A percentile compares a stretch with the other conserved stretches of the same genome.
Evolutionary conservation across 768 basidiomycete species (phyloP).

Genomic region (Termitomyces sp.): DNA sequence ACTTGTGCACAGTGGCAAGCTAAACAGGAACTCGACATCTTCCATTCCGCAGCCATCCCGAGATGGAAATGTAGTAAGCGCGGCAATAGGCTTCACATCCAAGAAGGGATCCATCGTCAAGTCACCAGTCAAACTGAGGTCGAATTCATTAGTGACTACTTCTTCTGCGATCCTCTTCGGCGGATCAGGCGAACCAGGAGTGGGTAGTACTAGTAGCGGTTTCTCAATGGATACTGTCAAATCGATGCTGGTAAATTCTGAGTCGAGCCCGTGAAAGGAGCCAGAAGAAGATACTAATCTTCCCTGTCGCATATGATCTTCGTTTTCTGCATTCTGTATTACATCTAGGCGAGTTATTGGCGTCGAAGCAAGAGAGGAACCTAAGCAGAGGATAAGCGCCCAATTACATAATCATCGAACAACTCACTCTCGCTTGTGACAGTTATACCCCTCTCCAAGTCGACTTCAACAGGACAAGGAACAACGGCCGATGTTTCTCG

Average conservation of each 20-base stretch:
- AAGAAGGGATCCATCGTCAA: constrained; percentile 6
- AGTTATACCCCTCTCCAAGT: constrained; percentile 9
- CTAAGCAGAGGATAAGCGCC: constrained; percentile 1
- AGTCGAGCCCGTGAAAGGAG: neutral
- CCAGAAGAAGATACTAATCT: neutral
- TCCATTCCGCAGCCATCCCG: neutral
- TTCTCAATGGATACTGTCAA: constrained; percentile 6
- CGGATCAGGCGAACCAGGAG: neutral
- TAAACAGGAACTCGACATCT: neutral
- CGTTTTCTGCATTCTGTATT: neutral
- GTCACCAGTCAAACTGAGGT: neutral
- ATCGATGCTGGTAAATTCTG: neutral
- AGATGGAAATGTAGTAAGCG: neutral
- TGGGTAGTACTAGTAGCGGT: neutral
- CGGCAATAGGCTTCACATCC: neutral
- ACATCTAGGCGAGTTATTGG: neutral
- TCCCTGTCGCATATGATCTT: neutral
- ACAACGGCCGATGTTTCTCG: constrained; percentile 10
- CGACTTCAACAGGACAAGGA: constrained; percentile 3
- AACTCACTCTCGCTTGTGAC: neutral
- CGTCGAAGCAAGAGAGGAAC: neutral
- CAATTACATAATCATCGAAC: neutral
- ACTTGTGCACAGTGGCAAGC: constrained; percentile 9
- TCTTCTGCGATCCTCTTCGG: neutral
- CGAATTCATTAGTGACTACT: neutral